Evolutionary conservation across 441 rosid species (phyloP), one percentile per base, ranked within the genome.

Genomic region (Hypseocharis bilobata): DNA sequence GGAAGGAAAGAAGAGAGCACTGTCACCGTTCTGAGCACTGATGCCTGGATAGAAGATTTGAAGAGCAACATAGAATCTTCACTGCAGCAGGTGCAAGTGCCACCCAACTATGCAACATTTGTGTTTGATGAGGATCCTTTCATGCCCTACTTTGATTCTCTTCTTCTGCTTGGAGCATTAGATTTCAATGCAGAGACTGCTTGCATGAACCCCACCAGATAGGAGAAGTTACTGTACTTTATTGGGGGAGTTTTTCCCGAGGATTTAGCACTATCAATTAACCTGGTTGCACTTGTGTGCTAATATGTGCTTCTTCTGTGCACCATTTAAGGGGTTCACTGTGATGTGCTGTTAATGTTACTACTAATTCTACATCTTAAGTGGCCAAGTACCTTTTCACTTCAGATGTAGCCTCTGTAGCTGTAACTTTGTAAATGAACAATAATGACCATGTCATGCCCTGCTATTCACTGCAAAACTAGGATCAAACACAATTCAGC

Each of bases 121-220:
- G 16, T 14, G 40, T 34, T 34, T 40, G 19, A 13, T 13, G 60
- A 55, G 19, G 34, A 55, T 13, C 7, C 17, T 55, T 55, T 55
- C 32, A 13, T 55, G 60, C 60, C 32, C 5, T 55, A 55, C 60
- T 55, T 55, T 14, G 60, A 55, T 55, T 55, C 60, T 55, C 26
- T 55, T 55, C 34, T 55, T 55, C 32, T 27, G 60, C 26, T 25
- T 55, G 60, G 60, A 25, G 32, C 60, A 27, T 14, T 55, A 55
- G 32, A 14, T 2, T 5, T 55, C 19, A 55, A 55, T 11, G 60
- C 6, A 55, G 19, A 55, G 13, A 27, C 60, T 5, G 6, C 25
- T 27, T 5, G 14, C 60, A 55, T 27, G 25, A 49, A 49, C 55
- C 26, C 54, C 19, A 47, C 19, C 55, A 17, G 55, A 49, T 49